These are phyloP conservation scores for Nicotiana tomentosiformis DNA, from an alignment of 257 asterid genomes.

Conservation along the genomic window DNA sequence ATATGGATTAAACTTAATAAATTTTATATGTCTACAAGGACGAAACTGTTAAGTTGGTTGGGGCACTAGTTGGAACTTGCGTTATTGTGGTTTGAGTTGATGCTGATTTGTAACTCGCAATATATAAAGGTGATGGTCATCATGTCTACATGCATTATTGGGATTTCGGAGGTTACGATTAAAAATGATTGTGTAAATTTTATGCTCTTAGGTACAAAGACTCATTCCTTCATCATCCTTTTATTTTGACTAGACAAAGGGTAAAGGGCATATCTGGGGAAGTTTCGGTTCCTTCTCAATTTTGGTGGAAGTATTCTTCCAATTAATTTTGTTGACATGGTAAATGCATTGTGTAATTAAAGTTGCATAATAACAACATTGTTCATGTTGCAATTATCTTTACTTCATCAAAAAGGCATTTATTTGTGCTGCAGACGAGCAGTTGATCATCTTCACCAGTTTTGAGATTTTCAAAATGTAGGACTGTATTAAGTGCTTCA, in stretches of 20 bases:
- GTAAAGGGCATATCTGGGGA: not conserved
- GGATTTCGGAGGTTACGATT: not conserved
- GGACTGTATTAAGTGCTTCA: not conserved
- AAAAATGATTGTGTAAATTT: not conserved
- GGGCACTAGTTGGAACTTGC: not conserved
- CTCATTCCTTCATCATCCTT: not conserved
- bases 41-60: not conserved
- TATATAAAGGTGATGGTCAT: not conserved
- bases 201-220: not conserved
- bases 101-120: not conserved
- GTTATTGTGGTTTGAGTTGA: not conserved
- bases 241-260: not conserved
- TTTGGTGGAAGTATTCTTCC: not conserved
- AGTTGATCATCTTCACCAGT: not conserved
- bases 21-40: too few relatives aligned
- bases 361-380: not conserved
- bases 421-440: not conserved
- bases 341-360: not conserved
- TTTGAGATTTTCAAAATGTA: not conserved
- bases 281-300: not conserved
- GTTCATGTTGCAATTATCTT: not conserved
- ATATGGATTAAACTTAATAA: too few relatives aligned
- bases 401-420: not conserved
- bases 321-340: not conserved
- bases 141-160: not conserved